Conservation (phyloP, 83 land plant genomes). For the Larix sibirica region DNA sequence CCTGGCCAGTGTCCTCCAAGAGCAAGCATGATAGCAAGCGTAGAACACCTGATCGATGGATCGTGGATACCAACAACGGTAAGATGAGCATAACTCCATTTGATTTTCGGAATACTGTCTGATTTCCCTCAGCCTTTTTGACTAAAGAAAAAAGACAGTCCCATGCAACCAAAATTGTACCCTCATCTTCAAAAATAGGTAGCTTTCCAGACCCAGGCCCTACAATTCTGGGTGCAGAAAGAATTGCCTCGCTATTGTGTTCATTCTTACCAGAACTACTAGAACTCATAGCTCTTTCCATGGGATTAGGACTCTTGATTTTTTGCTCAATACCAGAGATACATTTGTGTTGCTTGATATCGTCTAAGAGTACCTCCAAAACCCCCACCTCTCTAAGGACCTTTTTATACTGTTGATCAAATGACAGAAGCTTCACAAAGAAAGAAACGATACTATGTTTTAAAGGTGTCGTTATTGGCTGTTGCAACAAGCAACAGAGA, state of each 20-base stretch:
- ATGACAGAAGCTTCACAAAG: constrained; percentile 93
- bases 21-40: constrained; percentile 81
- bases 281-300: constrained; percentile 43
- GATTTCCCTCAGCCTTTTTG: constrained; percentile 83
- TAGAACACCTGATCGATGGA: constrained; percentile 81
- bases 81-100: constrained; percentile 72
- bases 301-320: constrained; percentile 16
- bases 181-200: constrained; percentile 75
- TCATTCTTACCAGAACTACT: constrained; percentile 64
- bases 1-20: constrained; percentile 87
- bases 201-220: constrained; percentile 60
- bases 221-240: constrained; percentile 54
- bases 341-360: constrained; percentile 73
- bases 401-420: constrained; percentile 97
- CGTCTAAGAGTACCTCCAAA: constrained; percentile 89
- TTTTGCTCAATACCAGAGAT: constrained; percentile 53
- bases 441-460: constrained; percentile 83
- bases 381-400: constrained; percentile 97
- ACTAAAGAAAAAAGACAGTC: constrained; percentile 80
- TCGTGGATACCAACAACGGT: constrained; percentile 69
- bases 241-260: constrained; percentile 53
- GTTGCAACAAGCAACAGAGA: constrained; percentile 93
- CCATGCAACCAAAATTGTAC: constrained; percentile 77
- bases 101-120: constrained; percentile 68
- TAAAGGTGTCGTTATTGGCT: constrained; percentile 66